Conservation (phyloP, 1,139 yeast species). For the Meyerozyma carpophila region DNA sequence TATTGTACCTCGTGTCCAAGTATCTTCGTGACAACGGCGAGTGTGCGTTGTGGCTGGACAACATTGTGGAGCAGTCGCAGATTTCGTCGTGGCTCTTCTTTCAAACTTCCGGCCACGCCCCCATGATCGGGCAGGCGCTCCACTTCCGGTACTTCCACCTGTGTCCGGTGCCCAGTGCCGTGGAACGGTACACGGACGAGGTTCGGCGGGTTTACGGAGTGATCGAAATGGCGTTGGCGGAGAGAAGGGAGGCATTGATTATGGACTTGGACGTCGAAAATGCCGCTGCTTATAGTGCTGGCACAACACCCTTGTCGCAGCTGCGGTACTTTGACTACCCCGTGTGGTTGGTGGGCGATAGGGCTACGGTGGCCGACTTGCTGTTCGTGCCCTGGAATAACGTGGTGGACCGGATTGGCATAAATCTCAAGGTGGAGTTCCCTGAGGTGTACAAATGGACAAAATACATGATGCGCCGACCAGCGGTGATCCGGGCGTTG, state of each 20-base stretch:
- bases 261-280: conserved; percentile 88
- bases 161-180: conserved; percentile 81
- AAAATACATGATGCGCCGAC: conserved; percentile 83
- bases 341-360: conserved; percentile 91
- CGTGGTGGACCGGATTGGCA: conserved; percentile 89
- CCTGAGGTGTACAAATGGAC: conserved; percentile 98
- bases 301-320: conserved; percentile 82
- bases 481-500: conserved; percentile 74
- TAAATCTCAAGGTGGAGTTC: conserved; percentile 78
- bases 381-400: conserved; percentile 97
- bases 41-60: conserved; percentile 77
- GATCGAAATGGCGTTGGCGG: conserved; percentile 92
- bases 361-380: conserved; percentile 86
- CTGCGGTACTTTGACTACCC: conserved; percentile 88
- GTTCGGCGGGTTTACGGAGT: conserved; percentile 93
- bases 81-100: conserved; percentile 87
- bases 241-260: conserved; percentile 81
- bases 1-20: conserved; percentile 68
- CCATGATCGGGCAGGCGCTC: conserved; percentile 96
- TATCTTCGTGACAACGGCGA: conserved; percentile 65
- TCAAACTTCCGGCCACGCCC: conserved; percentile 96
- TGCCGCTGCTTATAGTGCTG: conserved; percentile 84
- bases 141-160: conserved; percentile 91
- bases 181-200: conserved; percentile 88
- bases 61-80: conserved; percentile 77